These are phyloP conservation scores for Acanthamoeba royreba DNA, from an alignment of 208 protist genomes.

Conservation along the genomic window DNA sequence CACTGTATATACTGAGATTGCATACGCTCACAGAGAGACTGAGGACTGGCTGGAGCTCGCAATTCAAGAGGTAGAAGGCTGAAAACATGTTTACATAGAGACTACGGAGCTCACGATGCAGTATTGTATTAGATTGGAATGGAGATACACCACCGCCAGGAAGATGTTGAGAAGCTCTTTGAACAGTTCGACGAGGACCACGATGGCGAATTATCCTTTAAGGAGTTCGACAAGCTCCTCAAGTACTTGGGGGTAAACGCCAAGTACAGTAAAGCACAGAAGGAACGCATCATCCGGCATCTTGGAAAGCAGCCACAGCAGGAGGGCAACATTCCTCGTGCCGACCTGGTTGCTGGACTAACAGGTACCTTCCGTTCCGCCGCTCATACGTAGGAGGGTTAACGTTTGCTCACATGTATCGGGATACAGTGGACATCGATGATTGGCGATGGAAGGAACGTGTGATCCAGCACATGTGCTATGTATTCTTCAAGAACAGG, in stretches of 20 bases:
- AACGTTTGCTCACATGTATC: too few species aligned
- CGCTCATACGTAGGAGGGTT: too few species aligned
- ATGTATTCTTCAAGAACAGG: conserved; percentile 28
- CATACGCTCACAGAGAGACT: background rate
- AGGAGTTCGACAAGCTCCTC: conserved; percentile 34
- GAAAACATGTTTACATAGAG: too few species aligned
- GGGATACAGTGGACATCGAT: conserved; percentile 28
- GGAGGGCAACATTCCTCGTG: background rate
- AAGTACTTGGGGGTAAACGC: background rate
- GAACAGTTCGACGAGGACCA: background rate
- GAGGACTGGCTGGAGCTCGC: background rate
- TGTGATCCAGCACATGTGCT: conserved; percentile 25
- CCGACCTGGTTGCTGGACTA: background rate
- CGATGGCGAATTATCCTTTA: background rate
- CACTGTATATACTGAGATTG: background rate
- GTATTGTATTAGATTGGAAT: background rate
- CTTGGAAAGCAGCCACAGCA: background rate
- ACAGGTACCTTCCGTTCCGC: background rate
- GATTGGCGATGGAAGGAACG: conserved; percentile 1
- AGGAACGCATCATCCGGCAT: background rate
- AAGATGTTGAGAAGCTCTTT: background rate
- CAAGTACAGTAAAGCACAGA: background rate
- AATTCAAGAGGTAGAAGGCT: background rate
- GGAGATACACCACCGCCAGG: background rate
- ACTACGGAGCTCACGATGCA: too few species aligned